A percentile compares a stretch with the other conserved stretches of the same genome.
Evolutionary conservation across 2,329 filamentous ascomycete species (phyloP).

Genomic region (Fusarium buharicum): DNA sequence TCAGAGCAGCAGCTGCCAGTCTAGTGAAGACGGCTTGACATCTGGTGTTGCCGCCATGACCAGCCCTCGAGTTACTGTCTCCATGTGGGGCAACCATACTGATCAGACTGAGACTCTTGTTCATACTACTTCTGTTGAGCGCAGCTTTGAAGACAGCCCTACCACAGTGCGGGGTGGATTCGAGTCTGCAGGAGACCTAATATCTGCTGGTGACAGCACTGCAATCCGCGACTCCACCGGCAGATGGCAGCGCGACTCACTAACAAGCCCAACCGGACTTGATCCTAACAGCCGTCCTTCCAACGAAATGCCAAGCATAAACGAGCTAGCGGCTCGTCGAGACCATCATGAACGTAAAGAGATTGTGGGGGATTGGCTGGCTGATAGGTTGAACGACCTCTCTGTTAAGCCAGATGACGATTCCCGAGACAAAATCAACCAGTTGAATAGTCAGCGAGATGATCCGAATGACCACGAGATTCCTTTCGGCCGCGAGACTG

Average conservation of each 20-base stretch:
- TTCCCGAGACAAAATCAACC: conserved; percentile 34
- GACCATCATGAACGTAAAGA: conserved; percentile 59
- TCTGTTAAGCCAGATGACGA: conserved; percentile 43
- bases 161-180: conserved; percentile 51
- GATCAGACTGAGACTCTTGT: conserved; percentile 52
- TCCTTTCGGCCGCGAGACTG: conserved; percentile 58
- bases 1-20: conserved; percentile 60
- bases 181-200: conserved; percentile 55
- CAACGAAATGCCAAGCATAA: conserved; percentile 59
- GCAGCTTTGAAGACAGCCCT: conserved; percentile 53
- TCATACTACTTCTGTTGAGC: conserved; percentile 54
- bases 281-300: conserved; percentile 58
- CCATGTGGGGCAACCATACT: conserved; percentile 62
- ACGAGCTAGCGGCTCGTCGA: conserved; percentile 58
- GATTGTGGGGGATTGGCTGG: conserved; percentile 64
- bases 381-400: conserved; percentile 47
- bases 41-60: conserved; percentile 55
- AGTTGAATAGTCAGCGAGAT: conserved; percentile 39
- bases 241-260: conserved; percentile 53
- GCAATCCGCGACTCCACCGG: conserved; percentile 54
- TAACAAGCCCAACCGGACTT: conserved; percentile 58
- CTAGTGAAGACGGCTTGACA: conserved; percentile 61
- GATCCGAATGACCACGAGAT: conserved; percentile 54
- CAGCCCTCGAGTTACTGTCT: conserved; percentile 67
- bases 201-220: conserved; percentile 44